Percentiles rank a stretch among this genome's conserved stretches.
Conservation (phyloP, 1,284 basidiomycete genomes). For the Ceratorhiza oryzae-sativae region DNA sequence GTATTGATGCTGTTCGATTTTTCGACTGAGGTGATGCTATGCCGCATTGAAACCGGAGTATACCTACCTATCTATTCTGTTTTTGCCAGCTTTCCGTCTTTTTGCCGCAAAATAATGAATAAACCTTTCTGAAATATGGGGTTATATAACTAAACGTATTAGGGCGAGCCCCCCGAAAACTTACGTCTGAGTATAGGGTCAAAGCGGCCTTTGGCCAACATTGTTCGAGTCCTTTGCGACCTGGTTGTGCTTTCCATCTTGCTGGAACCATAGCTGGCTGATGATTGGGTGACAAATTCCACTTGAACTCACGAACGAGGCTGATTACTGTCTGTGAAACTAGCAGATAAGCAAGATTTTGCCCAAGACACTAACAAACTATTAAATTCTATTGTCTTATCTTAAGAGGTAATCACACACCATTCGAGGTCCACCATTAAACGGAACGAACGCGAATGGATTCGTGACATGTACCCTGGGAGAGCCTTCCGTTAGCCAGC, state of each 20-base stretch:
- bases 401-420: conserved; percentile 1
- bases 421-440: conserved; percentile 45
- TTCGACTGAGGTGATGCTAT: conserved; percentile 31
- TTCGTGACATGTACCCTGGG: conserved; percentile 38
- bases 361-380: conserved; percentile 9
- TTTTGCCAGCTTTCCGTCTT: neutral
- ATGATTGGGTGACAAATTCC: neutral
- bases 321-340: conserved; percentile 27
- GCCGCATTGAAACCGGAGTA: neutral
- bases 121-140: conserved; percentile 11
- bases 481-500: conserved; percentile 42
- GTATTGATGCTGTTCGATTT: conserved; percentile 83
- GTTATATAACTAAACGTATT: neutral
- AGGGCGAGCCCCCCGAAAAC: neutral
- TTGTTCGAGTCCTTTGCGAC: conserved; percentile 24
- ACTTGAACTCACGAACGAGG: conserved; percentile 8
- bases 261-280: conserved; percentile 18
- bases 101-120: conserved; percentile 4
- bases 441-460: conserved; percentile 44
- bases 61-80: neutral
- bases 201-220: conserved; percentile 30
- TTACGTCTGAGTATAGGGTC: conserved; percentile 34
- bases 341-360: conserved; percentile 27
- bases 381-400: neutral
- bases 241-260: conserved; percentile 1